These are phyloP conservation scores for Trichoderma orchidacearum DNA, from an alignment of 495 filamentous ascomycete species.

Conservation along the genomic window DNA sequence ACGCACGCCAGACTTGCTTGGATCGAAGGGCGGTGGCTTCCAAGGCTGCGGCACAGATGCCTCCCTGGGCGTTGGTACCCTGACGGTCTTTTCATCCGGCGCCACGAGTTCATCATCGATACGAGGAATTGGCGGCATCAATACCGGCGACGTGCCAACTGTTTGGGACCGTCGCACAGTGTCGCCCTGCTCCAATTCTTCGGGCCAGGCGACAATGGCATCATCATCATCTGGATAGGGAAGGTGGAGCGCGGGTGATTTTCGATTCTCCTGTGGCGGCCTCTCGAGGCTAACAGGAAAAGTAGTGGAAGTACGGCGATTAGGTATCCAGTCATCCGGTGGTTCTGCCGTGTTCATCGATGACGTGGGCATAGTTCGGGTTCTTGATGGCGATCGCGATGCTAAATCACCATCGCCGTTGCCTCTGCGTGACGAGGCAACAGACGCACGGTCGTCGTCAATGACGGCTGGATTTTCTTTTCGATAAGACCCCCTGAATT, in stretches of 20 bases:
- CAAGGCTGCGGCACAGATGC: slow-evolving; percentile 7
- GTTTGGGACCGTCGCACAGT: not conserved
- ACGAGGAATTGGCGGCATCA: not conserved
- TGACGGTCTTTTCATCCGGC: not conserved
- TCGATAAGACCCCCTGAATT: not conserved
- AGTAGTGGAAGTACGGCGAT: not conserved
- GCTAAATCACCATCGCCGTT: not conserved
- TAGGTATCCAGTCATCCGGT: not conserved
- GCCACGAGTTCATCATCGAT: slow-evolving; percentile 2
- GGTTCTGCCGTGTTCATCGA: not conserved
- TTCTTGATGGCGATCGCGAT: not conserved
- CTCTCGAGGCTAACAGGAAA: not conserved
- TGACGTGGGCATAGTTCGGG: not conserved
- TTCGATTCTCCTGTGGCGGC: not conserved
- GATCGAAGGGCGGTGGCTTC: slow-evolving; percentile 15
- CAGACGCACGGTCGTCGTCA: not conserved
- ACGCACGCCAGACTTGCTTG: slow-evolving; percentile 6
- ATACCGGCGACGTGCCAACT: not conserved
- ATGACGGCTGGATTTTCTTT: not conserved
- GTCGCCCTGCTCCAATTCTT: not conserved
- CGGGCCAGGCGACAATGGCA: not conserved
- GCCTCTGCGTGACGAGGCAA: not conserved
- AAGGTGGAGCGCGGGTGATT: not conserved
- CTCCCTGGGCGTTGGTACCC: not conserved
- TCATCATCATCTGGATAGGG: not conserved